A percentile compares a stretch with the other conserved stretches of the same genome.
Evolutionary conservation across 305 asterid species (phyloP).

Genomic region (Fraxinus sp.): DNA sequence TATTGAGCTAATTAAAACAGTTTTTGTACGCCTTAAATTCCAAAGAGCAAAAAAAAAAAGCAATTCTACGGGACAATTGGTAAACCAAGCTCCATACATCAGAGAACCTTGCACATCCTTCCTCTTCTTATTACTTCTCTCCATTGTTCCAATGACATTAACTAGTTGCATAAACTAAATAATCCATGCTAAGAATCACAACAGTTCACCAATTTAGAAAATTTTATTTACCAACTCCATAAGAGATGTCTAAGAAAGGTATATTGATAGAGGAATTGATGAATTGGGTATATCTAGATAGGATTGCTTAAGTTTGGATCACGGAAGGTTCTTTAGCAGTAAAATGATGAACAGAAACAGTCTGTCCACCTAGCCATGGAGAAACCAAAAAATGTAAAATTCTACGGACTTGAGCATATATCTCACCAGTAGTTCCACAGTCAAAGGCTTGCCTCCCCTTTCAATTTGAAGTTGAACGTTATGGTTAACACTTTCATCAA

Average conservation of each 20-base stretch:
- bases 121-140: not conserved
- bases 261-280: not conserved
- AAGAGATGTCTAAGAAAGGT: conserved; percentile 14
- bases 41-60: not conserved
- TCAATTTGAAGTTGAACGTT: conserved; percentile 87
- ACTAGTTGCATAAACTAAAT: not conserved
- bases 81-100: not conserved
- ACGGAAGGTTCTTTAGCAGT: not conserved
- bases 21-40: not conserved
- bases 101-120: not conserved
- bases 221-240: not conserved
- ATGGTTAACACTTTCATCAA: conserved; percentile 80
- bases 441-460: conserved; percentile 91
- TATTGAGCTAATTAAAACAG: not conserved
- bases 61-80: not conserved
- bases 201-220: conserved; percentile 16
- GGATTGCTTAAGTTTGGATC: conserved; percentile 8
- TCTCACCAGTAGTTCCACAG: conserved; percentile 68
- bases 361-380: conserved; percentile 10
- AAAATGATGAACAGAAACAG: not conserved
- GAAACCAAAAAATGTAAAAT: conserved; percentile 4
- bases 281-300: conserved; percentile 11
- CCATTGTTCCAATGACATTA: not conserved
- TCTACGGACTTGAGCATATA: not conserved
- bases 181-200: conserved; percentile 1